Percentiles rank a stretch among this genome's conserved stretches.
phyloP scores from a whole-genome alignment of 805 yeast species.

The Maudiozyma pseudohumilis region DNA sequence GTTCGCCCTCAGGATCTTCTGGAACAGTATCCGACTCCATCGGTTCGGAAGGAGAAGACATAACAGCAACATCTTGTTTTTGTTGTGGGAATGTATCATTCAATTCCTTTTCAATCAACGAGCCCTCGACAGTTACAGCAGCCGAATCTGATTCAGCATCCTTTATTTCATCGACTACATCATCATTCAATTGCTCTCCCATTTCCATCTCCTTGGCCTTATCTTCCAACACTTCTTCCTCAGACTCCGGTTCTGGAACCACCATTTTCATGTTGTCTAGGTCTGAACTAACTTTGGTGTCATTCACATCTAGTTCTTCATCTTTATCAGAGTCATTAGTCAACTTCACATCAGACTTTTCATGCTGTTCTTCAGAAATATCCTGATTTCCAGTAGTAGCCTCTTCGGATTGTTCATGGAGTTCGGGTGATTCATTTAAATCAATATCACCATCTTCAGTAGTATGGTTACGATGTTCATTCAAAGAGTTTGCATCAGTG shows the following conservation, averaged over 20 bases:
- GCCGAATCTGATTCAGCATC: background rate
- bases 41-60: no score
- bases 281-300: no score
- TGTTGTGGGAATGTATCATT: background rate
- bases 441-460: conserved; percentile 1
- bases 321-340: no score
- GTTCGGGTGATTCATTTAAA: background rate
- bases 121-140: background rate
- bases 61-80: no score
- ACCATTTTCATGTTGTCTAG: no score
- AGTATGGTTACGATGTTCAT: no score
- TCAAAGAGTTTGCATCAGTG: no score
- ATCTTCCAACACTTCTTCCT: background rate
- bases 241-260: no score
- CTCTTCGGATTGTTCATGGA: no score
- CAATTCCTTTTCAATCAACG: background rate
- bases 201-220: background rate
- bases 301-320: background rate
- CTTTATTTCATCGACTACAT: background rate
- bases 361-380: background rate
- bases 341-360: background rate
- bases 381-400: background rate
- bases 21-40: no score
- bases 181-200: no score
- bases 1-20: background rate